Evolutionary conservation across 129 eudicot genomes (phyloP).

Genomic region (Lactuca sativa): DNA sequence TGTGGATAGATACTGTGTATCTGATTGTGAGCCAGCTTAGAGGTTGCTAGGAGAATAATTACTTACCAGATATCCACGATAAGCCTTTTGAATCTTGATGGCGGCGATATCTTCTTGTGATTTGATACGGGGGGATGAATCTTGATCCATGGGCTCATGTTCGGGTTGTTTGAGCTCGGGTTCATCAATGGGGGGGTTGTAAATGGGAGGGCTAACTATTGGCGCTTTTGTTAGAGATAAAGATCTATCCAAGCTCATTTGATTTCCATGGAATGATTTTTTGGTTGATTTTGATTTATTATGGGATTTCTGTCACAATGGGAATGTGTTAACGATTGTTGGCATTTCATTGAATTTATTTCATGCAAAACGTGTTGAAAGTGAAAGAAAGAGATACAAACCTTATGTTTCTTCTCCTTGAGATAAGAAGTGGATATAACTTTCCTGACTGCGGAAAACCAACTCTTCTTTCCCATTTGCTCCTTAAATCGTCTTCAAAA

Average conservation of each 20-base stretch:
- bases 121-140: conserved; percentile 40
- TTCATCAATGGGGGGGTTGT: conserved; percentile 31
- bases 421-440: conserved; percentile 50
- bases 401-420: conserved; percentile 52
- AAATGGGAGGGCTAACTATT: conserved; percentile 32
- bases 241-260: conserved; percentile 34
- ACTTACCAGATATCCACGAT: conserved; percentile 59
- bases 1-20: no score
- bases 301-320: conserved; percentile 37
- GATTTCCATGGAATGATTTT: conserved; percentile 47
- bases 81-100: conserved; percentile 58
- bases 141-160: conserved; percentile 46
- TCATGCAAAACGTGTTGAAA: neutral
- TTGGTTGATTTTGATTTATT: conserved; percentile 47
- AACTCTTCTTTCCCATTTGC: conserved; percentile 74
- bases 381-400: conserved; percentile 15
- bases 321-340: neutral
- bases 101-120: conserved; percentile 53
- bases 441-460: conserved; percentile 69
- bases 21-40: no score
- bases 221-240: conserved; percentile 27
- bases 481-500: conserved; percentile 43
- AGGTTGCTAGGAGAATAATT: no score
- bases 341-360: neutral
- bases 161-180: conserved; percentile 35